These are phyloP conservation scores for Casuarina equisetifolia DNA, from an alignment of 306 rosid genomes.

Conservation along the genomic window DNA sequence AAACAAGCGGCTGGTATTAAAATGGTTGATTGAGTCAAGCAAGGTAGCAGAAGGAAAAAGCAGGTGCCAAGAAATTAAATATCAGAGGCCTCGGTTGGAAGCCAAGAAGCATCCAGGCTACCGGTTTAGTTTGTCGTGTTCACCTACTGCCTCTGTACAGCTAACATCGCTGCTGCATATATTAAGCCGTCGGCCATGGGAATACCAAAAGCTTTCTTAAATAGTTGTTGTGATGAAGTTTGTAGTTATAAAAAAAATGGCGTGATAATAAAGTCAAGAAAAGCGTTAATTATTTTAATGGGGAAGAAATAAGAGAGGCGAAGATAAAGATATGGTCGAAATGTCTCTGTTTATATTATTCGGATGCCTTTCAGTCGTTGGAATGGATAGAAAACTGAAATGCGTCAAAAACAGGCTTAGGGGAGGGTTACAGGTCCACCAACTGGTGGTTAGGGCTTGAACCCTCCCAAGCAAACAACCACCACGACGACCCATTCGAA, in stretches of 20 bases:
- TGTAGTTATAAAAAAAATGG: no score
- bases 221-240: no score
- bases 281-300: neutral
- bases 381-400: neutral
- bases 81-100: neutral
- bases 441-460: slow-evolving; percentile 78
- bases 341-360: no score
- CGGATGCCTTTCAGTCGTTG: neutral
- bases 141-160: slow-evolving; percentile 46
- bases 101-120: slow-evolving; percentile 35
- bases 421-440: slow-evolving; percentile 69
- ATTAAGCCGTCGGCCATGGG: neutral
- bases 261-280: neutral
- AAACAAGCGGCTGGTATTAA: no score
- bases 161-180: slow-evolving; percentile 26
- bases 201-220: neutral
- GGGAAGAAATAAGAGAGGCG: no score
- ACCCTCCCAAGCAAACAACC: slow-evolving; percentile 75
- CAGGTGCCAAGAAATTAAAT: neutral
- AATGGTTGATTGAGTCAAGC: no score
- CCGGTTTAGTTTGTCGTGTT: slow-evolving; percentile 41
- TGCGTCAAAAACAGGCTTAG: slow-evolving; percentile 60
- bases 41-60: neutral
- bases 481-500: slow-evolving; percentile 18
- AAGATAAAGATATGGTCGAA: no score